phyloP scores from a whole-genome alignment of 2,329 filamentous ascomycete species.

The Sclerotinia minor region DNA sequence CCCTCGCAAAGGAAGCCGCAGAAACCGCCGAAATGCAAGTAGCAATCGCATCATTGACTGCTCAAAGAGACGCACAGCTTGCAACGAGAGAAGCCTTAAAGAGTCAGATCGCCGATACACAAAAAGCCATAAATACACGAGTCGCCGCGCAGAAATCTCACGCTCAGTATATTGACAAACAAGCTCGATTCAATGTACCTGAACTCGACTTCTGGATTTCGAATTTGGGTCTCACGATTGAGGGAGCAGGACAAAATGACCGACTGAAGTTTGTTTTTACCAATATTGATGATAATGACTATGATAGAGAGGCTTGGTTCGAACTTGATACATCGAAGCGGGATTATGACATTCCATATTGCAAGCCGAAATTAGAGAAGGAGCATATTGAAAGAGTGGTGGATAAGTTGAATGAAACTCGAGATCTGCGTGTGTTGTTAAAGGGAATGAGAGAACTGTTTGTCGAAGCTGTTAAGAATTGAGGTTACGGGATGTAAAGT shows the following conservation, averaged over 20 bases:
- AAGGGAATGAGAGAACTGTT: slow-evolving; percentile 84
- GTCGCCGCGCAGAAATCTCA: slow-evolving; percentile 72
- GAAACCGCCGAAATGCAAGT: slow-evolving; percentile 75
- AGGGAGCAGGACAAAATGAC: slow-evolving; percentile 82
- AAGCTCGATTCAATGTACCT: slow-evolving; percentile 84
- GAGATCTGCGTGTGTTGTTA: slow-evolving; percentile 69
- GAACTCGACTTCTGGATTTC: slow-evolving; percentile 96
- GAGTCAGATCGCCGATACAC: slow-evolving; percentile 64
- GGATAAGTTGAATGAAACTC: slow-evolving; percentile 77
- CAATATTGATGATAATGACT: slow-evolving; percentile 82
- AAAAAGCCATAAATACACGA: slow-evolving; percentile 67
- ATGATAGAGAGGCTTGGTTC: slow-evolving; percentile 90
- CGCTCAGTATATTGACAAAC: slow-evolving; percentile 74
- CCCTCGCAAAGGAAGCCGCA: slow-evolving; percentile 71
- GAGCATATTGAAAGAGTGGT: slow-evolving; percentile 76
- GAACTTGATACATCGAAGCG: slow-evolving; percentile 78
- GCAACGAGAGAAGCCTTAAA: slow-evolving; percentile 57
- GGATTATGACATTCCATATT: slow-evolving; percentile 83
- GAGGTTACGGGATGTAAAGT: neutral
- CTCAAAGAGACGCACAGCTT: slow-evolving; percentile 62
- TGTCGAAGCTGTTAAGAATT: slow-evolving; percentile 58
- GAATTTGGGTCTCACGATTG: slow-evolving; percentile 83
- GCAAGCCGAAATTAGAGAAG: slow-evolving; percentile 76
- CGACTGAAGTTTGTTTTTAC: slow-evolving; percentile 87
- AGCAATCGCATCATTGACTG: slow-evolving; percentile 58